phyloP scores from a whole-genome alignment of 352 stramenopile genomes.

The Globisporangium cylindrosporum region DNA sequence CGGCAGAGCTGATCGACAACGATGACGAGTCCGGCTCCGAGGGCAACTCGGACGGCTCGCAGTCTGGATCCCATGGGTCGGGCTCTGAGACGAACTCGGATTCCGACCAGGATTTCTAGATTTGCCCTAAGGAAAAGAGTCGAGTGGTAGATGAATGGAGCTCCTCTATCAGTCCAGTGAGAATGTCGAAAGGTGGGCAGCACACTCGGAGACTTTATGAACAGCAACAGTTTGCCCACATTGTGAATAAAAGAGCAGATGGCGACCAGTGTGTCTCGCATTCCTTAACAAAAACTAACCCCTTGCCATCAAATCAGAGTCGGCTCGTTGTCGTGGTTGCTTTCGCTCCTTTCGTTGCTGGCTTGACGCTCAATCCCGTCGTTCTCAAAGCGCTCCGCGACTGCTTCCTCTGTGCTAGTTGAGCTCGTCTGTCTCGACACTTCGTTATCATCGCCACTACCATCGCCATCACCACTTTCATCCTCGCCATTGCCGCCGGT shows the following conservation, averaged over 20 bases:
- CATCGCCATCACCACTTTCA: neutral
- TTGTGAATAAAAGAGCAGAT: conserved; percentile 6
- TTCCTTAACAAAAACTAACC: neutral
- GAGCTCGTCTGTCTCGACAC: neutral
- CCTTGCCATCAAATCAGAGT: conserved; percentile 10
- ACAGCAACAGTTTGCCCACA: conserved; percentile 2
- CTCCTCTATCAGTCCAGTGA: neutral
- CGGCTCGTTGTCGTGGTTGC: neutral
- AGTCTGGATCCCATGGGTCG: conserved; percentile 51
- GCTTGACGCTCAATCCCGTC: neutral
- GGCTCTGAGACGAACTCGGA: conserved; percentile 30
- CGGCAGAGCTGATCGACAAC: conserved; percentile 79
- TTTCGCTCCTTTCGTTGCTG: neutral
- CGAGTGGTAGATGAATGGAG: neutral
- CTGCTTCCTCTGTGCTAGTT: neutral
- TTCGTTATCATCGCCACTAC: neutral
- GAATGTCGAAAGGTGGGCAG: neutral
- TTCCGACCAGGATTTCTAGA: conserved; percentile 81
- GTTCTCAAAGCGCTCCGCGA: neutral
- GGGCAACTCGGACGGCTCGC: conserved; percentile 46
- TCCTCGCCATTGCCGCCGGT: neutral
- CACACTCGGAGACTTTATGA: neutral
- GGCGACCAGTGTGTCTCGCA: neutral
- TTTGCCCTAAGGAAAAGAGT: neutral
- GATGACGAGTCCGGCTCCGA: conserved; percentile 70